Evolutionary conservation across 306 rosid genomes (phyloP).

Genomic region (Echinosophora koreensis): DNA sequence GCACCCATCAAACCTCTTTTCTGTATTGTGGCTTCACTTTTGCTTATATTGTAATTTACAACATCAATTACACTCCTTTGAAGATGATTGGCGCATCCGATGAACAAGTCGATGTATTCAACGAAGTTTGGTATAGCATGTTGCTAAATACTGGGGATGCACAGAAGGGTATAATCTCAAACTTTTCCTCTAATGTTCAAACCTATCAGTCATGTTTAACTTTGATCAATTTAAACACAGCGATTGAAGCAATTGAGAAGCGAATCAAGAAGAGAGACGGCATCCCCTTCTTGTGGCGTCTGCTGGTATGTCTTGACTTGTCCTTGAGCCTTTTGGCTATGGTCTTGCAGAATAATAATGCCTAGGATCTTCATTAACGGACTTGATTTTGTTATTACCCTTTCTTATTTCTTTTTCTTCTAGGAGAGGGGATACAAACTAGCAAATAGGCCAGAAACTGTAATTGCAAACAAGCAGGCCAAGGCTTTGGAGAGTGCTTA

Average conservation of each 20-base stretch:
- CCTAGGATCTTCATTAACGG: neutral
- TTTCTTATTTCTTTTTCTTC: neutral
- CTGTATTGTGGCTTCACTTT: neutral
- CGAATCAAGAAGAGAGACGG: slow-evolving; percentile 68
- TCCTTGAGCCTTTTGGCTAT: neutral
- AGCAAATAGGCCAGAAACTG: slow-evolving; percentile 68
- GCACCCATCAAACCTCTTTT: slow-evolving; percentile 10
- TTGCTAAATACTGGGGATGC: slow-evolving; percentile 69
- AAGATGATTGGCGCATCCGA: slow-evolving; percentile 88
- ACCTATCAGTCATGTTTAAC: slow-evolving; percentile 25
- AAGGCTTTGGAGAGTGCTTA: slow-evolving; percentile 67
- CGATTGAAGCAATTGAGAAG: slow-evolving; percentile 67
- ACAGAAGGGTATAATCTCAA: slow-evolving; percentile 58
- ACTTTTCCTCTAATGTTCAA: slow-evolving; percentile 5
- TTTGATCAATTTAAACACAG: slow-evolving; percentile 47
- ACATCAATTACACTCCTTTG: slow-evolving; percentile 24
- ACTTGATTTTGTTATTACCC: neutral
- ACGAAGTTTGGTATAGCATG: slow-evolving; percentile 81
- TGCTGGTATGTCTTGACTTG: slow-evolving; percentile 60
- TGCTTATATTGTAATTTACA: neutral
- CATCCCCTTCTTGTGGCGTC: slow-evolving; percentile 76
- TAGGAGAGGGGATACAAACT: slow-evolving; percentile 81
- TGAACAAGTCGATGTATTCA: slow-evolving; percentile 89
- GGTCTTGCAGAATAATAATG: slow-evolving; percentile 18
- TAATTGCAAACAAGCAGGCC: slow-evolving; percentile 64